Conservation (phyloP, 495 filamentous ascomycete genomes). For the Hypoxylon rickii region DNA sequence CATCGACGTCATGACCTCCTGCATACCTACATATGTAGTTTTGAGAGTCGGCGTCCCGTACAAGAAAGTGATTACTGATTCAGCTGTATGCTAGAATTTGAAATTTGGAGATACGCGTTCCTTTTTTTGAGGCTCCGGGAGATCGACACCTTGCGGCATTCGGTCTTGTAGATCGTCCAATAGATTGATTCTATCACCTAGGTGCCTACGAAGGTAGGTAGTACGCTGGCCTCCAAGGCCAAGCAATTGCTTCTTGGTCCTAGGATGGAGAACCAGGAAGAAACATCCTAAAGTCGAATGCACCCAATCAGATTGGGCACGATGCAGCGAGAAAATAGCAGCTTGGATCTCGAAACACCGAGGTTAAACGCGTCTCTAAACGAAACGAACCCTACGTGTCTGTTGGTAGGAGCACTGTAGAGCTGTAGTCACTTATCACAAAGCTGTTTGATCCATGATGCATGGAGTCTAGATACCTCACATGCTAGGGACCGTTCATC, state of each 20-base stretch:
- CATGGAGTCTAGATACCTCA: no score
- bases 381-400: no score
- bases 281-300: conserved; percentile 3
- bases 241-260: conserved; percentile 22
- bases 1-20: conserved; percentile 16
- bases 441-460: neutral
- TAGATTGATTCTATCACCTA: conserved; percentile 20
- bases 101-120: neutral
- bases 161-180: conserved; percentile 33
- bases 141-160: conserved; percentile 29
- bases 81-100: neutral
- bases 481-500: neutral
- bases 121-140: conserved; percentile 31
- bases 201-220: no score
- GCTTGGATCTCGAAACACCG: conserved; percentile 10
- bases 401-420: no score
- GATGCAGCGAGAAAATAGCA: conserved; percentile 18
- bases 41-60: conserved; percentile 1
- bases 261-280: conserved; percentile 11
- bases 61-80: conserved; percentile 3
- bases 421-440: conserved; percentile 9
- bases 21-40: no score
- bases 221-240: conserved; percentile 20
- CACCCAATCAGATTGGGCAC: conserved; percentile 2
- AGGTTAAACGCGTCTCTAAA: conserved; percentile 13